Conservation (phyloP, 345 rosid genomes). For the Eutrema heterophyllum region DNA sequence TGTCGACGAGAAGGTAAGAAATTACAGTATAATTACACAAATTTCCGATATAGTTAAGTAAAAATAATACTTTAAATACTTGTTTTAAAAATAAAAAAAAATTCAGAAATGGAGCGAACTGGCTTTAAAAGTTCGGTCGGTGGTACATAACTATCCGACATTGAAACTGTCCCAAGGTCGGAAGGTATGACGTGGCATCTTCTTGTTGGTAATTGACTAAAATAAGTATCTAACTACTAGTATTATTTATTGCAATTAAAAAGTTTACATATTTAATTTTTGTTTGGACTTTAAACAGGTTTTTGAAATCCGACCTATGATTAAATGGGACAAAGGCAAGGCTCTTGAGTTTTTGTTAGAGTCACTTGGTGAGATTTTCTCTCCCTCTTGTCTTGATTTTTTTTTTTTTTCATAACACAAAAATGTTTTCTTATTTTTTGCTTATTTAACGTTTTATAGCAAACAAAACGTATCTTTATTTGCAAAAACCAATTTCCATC, state of each 20-base stretch:
- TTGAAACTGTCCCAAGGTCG: conserved; percentile 75
- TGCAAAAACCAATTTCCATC: not conserved
- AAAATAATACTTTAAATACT: not conserved
- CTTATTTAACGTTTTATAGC: not conserved
- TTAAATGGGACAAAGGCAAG: conserved; percentile 98
- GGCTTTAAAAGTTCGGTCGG: conserved; percentile 62
- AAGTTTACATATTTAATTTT: no score
- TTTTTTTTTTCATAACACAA: not conserved
- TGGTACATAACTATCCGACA: conserved; percentile 59
- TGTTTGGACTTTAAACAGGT: conserved; percentile 43
- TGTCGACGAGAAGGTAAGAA: conserved; percentile 70
- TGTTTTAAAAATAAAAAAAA: not conserved
- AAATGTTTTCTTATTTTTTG: not conserved
- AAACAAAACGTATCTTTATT: not conserved
- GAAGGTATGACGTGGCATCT: conserved; percentile 47
- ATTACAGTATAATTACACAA: not conserved
- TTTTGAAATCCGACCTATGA: conserved; percentile 79
- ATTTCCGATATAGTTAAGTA: not conserved
- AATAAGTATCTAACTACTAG: not conserved
- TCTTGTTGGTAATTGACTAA: conserved; percentile 1
- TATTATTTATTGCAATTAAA: no score
- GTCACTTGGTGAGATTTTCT: conserved; percentile 64
- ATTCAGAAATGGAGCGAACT: conserved; percentile 75
- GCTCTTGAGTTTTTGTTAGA: conserved; percentile 92
- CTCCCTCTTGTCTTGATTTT: not conserved